Conservation (phyloP, 1,284 basidiomycete species). For the Anthracocystis walkeri region DNA sequence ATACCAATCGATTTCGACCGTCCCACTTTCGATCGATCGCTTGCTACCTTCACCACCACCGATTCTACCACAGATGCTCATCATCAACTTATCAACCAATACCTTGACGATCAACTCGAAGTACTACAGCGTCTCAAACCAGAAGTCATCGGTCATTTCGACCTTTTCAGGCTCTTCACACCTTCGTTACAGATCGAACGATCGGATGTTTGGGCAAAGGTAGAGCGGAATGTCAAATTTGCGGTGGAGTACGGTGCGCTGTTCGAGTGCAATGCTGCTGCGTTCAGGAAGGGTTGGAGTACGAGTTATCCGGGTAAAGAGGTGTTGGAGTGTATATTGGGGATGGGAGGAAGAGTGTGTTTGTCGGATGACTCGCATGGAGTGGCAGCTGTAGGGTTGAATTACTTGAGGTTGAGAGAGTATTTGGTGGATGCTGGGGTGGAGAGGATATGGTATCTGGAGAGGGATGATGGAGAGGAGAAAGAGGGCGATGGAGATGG, state of each 20-base stretch:
- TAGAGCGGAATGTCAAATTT: conserved; percentile 81
- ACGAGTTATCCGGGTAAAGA: conserved; percentile 84
- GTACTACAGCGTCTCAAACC: conserved; percentile 76
- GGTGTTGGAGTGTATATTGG: conserved; percentile 78
- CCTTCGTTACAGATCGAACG: conserved; percentile 76
- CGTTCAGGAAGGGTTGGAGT: conserved; percentile 89
- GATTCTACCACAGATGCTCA: conserved; percentile 21
- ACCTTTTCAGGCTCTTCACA: conserved; percentile 71
- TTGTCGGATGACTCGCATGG: conserved; percentile 97
- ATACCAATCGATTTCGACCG: conserved; percentile 94
- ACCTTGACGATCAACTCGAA: conserved; percentile 63
- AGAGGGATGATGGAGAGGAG: conserved; percentile 15
- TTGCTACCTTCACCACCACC: conserved; percentile 72
- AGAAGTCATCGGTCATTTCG: conserved; percentile 92
- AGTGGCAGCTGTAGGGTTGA: conserved; percentile 85
- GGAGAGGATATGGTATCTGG: conserved; percentile 78
- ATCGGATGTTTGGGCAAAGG: conserved; percentile 73
- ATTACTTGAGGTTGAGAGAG: conserved; percentile 78
- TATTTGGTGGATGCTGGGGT: conserved; percentile 79
- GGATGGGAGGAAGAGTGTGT: conserved; percentile 79
- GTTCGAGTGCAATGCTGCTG: conserved; percentile 93
- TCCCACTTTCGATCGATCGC: conserved; percentile 76
- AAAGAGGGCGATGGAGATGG: background rate
- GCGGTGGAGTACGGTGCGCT: conserved; percentile 86
- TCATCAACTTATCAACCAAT: conserved; percentile 37